Base-by-base conservation (phyloP, 2,329 filamentous ascomycete species). In the Neonectria magnoliae region DNA sequence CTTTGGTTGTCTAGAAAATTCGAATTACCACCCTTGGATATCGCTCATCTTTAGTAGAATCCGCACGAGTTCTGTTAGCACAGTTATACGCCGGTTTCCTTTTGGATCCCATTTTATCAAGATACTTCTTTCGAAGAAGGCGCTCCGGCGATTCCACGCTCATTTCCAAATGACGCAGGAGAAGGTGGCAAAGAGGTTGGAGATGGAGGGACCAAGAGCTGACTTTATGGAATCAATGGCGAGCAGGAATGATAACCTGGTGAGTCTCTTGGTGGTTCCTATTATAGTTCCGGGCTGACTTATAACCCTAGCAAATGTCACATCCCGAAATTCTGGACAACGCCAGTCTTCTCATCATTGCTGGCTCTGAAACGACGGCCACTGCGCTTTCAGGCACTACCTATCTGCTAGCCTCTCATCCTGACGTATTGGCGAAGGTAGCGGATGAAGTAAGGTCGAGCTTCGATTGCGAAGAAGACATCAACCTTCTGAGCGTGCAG, bases 331-430 rank as follows among this genome's bases (percentile, higher is more conserved):
- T 48, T 25, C 20, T 38, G 6, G 47, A 38, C 54, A 48, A 65
- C 68, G 7, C 68, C 60, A 44, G 66, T 7, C 36, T 65, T 22
- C 52, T 72, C 6, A 65, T 78, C 33, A 45, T 76, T 14, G 77
- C 73, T 5, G 77, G 77, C 1, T 75, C 73, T 2, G 77, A 79
- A 52, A 79, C 76, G 2, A 78, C 76, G 14, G 76, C 76, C 1
- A 77, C 76, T 1, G 54, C 69, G 1, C 65, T 79, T 0, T 66
- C 68, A 1, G 77, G 72, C 13, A 66, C 66, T 1, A 74, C 71
- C 0, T 78, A 72, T 54, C 62, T 73, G 16, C 72, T 81, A 2
- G 59, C 75, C 1, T 70, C 45, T 5, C 75, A 81, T 54, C 78
- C 76, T 0, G 55, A 70, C 0, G 61, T 58, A 1, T 60, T 80